Base-by-base conservation (phyloP, 73 alveolate genomes). In the Urostyla sp. region DNA sequence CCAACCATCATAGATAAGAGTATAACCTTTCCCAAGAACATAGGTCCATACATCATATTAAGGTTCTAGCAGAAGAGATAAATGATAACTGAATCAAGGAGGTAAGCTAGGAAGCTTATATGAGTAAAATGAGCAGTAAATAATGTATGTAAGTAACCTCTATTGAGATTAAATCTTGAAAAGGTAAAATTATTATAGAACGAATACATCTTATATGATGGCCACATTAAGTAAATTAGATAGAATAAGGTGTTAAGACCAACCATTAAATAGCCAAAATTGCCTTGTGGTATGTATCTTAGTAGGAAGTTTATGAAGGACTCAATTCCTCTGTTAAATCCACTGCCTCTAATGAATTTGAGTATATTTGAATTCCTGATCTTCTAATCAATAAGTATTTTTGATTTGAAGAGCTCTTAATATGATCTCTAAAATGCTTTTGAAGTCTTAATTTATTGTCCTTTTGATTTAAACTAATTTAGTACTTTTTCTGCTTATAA, bases 121-220 rank as follows among this genome's bases (percentile, higher is more conserved):
- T 85, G 93, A 23, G 89, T 55, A 57, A 85, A 85, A 38, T 85
- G 93, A 8, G 72, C 53, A 8, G 82, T 38, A 26, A 85, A 7
- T 45, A 85, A 63, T 8, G 93, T 85, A 55, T 85, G 93, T 23
- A 85, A 10, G 38, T 86, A 23, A 26, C 93, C 93, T 63, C 67
- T 24, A 27, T 37, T 60, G 27, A 75, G 63, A 40, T 75, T 75
- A 43, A 44, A 75, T 32, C 52, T 75, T 23, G 89, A 75, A 27
- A 85, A 53, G 5, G 93, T 85, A 54, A 85, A 85, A 56, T 85
- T 85, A 54, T 85, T 85, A 44, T 75, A 15, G 81, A 59, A 85
- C 34, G 79, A 74, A 67, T 75, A 72, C 58, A 85, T 75, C 20
- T 57, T 76, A 37, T 85, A 72, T 36, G 86, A 28, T 5, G 93